These are phyloP conservation scores for Dicorynia guianensis DNA, from an alignment of 306 rosid genomes.

Conservation along the genomic window DNA sequence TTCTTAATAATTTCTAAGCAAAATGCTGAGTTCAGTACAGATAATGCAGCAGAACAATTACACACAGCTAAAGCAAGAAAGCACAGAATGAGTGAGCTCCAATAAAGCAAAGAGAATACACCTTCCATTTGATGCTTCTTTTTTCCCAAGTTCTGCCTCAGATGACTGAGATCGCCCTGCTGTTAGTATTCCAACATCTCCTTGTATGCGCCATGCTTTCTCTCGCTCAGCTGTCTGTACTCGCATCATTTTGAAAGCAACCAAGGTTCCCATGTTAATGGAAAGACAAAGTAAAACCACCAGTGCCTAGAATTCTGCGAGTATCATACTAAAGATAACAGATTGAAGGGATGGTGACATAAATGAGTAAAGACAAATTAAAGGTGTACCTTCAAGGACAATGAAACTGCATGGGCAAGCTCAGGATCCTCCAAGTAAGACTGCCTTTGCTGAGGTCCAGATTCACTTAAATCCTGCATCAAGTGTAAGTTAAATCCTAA, in stretches of 20 bases:
- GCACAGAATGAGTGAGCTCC: slow-evolving; percentile 1
- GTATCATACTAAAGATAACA: slow-evolving; percentile 9
- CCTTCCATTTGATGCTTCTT: slow-evolving; percentile 63
- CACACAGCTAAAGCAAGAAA: background rate
- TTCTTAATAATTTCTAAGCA: background rate
- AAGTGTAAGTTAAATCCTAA: slow-evolving; percentile 43
- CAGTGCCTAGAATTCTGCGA: background rate
- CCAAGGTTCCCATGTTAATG: slow-evolving; percentile 41
- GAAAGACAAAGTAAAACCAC: slow-evolving; percentile 23
- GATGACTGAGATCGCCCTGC: slow-evolving; percentile 43
- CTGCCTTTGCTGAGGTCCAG: slow-evolving; percentile 57
- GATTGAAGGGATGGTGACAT: slow-evolving; percentile 13
- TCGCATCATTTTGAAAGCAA: slow-evolving; percentile 35
- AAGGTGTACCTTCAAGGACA: slow-evolving; percentile 75
- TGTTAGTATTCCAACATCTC: slow-evolving; percentile 38
- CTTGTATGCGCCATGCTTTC: slow-evolving; percentile 51
- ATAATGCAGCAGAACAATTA: background rate
- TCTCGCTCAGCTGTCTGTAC: slow-evolving; percentile 66
- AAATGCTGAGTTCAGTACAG: background rate
- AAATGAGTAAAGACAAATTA: slow-evolving; percentile 10
- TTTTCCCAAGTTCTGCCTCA: slow-evolving; percentile 52
- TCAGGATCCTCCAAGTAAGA: slow-evolving; percentile 72
- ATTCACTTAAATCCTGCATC: slow-evolving; percentile 63
- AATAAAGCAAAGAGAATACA: slow-evolving; percentile 30
- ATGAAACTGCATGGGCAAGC: slow-evolving; percentile 84